Percentiles rank a stretch among this genome's conserved stretches.
phyloP scores from a whole-genome alignment of 306 rosid species.

The Styphnolobium japonicum region DNA sequence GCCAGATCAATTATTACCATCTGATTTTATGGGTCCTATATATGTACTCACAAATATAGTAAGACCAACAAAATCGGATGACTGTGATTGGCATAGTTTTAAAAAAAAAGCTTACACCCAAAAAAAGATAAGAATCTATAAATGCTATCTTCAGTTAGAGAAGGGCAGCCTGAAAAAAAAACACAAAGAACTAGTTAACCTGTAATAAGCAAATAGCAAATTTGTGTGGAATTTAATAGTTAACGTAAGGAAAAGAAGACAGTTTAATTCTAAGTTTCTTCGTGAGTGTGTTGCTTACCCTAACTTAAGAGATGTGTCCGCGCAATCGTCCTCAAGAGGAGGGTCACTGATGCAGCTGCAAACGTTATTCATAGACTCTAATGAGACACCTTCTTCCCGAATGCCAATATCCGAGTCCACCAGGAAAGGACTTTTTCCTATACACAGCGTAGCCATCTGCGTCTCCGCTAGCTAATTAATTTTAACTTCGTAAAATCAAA shows the following conservation, averaged over 20 bases:
- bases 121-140: neutral
- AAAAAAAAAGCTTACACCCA: neutral
- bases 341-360: slow-evolving; percentile 31
- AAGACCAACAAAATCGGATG: neutral
- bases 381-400: slow-evolving; percentile 21
- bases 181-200: neutral
- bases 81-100: neutral
- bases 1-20: neutral
- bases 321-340: slow-evolving; percentile 27
- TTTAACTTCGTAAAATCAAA: neutral
- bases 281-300: slow-evolving; percentile 25
- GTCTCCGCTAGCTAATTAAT: neutral
- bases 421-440: neutral
- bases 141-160: neutral
- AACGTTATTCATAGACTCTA: slow-evolving; percentile 25
- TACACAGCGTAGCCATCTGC: slow-evolving; percentile 10
- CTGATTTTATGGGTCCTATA: neutral
- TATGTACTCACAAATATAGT: neutral
- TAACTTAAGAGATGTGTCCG: slow-evolving; percentile 34
- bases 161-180: slow-evolving; percentile 34
- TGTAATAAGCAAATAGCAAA: neutral
- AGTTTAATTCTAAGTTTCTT: neutral
- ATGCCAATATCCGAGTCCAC: neutral
- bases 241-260: neutral
- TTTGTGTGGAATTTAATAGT: neutral